Conservation (phyloP, 768 basidiomycete species). For the Brasilioporus rufonigricans region DNA sequence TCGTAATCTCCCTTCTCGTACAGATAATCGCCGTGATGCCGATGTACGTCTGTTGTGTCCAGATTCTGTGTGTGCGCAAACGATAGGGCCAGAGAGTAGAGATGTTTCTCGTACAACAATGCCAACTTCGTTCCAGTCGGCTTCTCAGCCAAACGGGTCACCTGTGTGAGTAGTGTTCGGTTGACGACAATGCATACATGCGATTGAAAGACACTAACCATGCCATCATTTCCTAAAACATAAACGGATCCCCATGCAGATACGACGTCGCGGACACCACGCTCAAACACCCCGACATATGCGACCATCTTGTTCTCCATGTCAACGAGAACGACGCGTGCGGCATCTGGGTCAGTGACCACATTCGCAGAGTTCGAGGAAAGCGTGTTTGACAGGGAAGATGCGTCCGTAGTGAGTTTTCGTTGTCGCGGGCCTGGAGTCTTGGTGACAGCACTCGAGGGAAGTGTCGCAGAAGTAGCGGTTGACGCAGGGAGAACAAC, state of each 20-base stretch:
- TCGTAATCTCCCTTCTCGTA: slow-evolving; percentile 92
- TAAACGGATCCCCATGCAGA: slow-evolving; percentile 81
- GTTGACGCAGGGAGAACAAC: slow-evolving; percentile 86
- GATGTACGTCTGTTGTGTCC: slow-evolving; percentile 86
- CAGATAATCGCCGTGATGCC: slow-evolving; percentile 87
- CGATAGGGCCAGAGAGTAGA: slow-evolving; percentile 78
- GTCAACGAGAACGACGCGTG: slow-evolving; percentile 85
- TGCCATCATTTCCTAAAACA: slow-evolving; percentile 74
- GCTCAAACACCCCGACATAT: slow-evolving; percentile 75
- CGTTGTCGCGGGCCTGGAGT: slow-evolving; percentile 17
- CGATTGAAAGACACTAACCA: slow-evolving; percentile 42
- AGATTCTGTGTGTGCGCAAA: slow-evolving; percentile 80
- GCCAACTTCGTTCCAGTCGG: slow-evolving; percentile 84
- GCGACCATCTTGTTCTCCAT: slow-evolving; percentile 89
- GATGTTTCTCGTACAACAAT: slow-evolving; percentile 74
- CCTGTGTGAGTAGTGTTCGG: slow-evolving; percentile 40
- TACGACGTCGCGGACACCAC: slow-evolving; percentile 81
- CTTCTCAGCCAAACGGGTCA: slow-evolving; percentile 71
- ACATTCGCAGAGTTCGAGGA: slow-evolving; percentile 38
- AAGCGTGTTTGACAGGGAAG: slow-evolving; percentile 9
- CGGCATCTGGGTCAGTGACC: slow-evolving; percentile 53
- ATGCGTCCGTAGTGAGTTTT: slow-evolving; percentile 18
- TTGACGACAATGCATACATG: neutral
- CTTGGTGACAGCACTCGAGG: slow-evolving; percentile 60
- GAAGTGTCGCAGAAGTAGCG: slow-evolving; percentile 49